phyloP scores from a whole-genome alignment of 2,329 filamentous ascomycete species.

The Epichloe typhina region DNA sequence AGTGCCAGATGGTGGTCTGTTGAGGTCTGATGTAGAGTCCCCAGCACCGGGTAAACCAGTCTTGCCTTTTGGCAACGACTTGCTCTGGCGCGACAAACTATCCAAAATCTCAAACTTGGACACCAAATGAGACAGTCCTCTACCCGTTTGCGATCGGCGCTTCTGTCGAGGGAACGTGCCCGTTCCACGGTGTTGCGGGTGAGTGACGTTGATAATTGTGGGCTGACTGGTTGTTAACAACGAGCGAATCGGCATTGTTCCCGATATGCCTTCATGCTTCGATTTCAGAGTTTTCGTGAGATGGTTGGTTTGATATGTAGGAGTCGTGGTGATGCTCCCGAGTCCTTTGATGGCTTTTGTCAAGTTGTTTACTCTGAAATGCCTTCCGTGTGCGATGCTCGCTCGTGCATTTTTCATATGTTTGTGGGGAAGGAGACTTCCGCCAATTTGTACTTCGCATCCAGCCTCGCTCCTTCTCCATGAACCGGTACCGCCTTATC shows the following conservation, averaged over 20 bases:
- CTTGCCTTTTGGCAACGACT: background rate
- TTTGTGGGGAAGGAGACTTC: background rate
- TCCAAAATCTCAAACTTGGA: slow-evolving; percentile 24
- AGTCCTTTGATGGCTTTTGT: background rate
- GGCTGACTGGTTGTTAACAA: background rate
- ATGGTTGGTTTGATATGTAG: background rate
- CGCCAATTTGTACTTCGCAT: background rate
- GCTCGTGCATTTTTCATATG: background rate
- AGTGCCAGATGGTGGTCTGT: background rate
- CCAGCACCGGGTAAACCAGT: background rate
- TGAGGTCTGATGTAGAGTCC: background rate
- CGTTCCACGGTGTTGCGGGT: background rate
- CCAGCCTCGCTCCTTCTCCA: background rate
- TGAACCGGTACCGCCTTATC: background rate
- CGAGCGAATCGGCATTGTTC: slow-evolving; percentile 3
- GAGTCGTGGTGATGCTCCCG: background rate
- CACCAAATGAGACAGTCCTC: slow-evolving; percentile 18
- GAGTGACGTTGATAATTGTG: background rate
- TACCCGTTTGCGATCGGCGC: background rate
- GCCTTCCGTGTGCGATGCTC: background rate
- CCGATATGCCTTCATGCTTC: background rate
- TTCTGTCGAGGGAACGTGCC: background rate
- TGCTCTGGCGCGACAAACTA: slow-evolving; percentile 5
- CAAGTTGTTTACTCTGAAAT: background rate
- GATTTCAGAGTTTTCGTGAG: background rate